Evolutionary conservation across 441 rosid genomes (phyloP).

Genomic region (Arabidopsis hybrid): DNA sequence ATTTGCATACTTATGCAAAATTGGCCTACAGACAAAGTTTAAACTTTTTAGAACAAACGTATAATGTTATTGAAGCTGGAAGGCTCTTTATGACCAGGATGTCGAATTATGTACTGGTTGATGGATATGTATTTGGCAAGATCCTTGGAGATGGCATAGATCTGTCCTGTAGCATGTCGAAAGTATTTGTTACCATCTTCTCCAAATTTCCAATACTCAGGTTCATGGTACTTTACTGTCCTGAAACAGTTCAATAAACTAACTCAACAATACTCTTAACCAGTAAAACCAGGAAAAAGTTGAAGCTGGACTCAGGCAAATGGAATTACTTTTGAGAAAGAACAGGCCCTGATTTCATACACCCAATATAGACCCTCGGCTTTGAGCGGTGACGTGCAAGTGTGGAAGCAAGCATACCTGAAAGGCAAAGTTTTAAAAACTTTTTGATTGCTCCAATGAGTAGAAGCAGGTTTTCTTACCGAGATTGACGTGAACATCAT

Average conservation of each 20-base stretch:
- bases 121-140: conserved; percentile 82
- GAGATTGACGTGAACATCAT: conserved; percentile 96
- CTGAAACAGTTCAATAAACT: conserved; percentile 43
- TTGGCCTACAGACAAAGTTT: conserved; percentile 60
- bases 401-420: conserved; percentile 87
- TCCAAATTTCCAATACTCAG: conserved; percentile 98
- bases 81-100: not conserved
- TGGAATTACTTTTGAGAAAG: conserved; percentile 81
- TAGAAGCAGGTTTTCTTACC: conserved; percentile 50
- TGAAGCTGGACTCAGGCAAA: not conserved
- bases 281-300: not conserved
- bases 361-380: conserved; percentile 88
- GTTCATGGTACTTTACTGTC: conserved; percentile 92
- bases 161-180: conserved; percentile 97
- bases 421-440: not conserved
- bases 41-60: conserved; percentile 13
- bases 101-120: conserved; percentile 65
- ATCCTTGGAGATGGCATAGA: conserved; percentile 92
- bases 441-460: conserved; percentile 11
- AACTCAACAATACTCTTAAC: not conserved
- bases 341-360: conserved; percentile 99
- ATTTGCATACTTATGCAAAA: conserved; percentile 88
- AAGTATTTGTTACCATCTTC: conserved; percentile 95
- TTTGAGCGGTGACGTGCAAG: conserved; percentile 87
- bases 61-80: not conserved